A percentile compares a stretch with the other conserved stretches of the same genome.
These are phyloP conservation scores for Panaeolus cyanescens DNA, from an alignment of 768 basidiomycete species.

Conservation along the genomic window DNA sequence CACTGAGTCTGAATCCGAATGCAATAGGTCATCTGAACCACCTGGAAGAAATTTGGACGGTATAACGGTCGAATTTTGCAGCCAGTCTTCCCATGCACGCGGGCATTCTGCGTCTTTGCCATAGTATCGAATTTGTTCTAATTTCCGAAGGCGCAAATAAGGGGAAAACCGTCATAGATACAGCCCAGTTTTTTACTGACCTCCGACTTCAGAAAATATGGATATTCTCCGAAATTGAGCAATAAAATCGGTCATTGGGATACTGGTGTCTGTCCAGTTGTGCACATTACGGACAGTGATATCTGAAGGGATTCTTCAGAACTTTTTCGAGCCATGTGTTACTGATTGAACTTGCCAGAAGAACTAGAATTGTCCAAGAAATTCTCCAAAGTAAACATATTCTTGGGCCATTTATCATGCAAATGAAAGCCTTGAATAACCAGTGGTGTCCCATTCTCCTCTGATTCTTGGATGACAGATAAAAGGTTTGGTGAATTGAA, in stretches of 20 bases:
- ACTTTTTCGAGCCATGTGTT: neutral
- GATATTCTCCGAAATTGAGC: constrained; percentile 37
- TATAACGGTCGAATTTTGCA: constrained; percentile 46
- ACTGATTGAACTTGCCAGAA: constrained; percentile 8
- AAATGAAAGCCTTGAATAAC: constrained; percentile 66
- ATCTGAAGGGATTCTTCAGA: constrained; percentile 33
- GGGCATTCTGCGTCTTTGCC: constrained; percentile 82
- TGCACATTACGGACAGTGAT: constrained; percentile 67
- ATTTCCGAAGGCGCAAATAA: neutral
- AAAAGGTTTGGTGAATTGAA: constrained; percentile 36
- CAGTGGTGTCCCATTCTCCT: constrained; percentile 56
- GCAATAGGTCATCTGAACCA: constrained; percentile 57
- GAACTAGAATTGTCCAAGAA: constrained; percentile 35
- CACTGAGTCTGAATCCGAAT: constrained; percentile 55
- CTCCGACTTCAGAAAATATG: constrained; percentile 43
- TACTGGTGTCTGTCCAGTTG: constrained; percentile 51
- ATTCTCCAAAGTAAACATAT: constrained; percentile 59
- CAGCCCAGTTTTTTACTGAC: constrained; percentile 12
- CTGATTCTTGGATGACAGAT: constrained; percentile 43
- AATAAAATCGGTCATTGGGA: constrained; percentile 58
- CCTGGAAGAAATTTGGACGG: constrained; percentile 56
- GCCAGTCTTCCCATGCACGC: constrained; percentile 61
- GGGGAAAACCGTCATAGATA: neutral
- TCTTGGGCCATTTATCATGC: constrained; percentile 52
- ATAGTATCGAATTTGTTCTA: constrained; percentile 67